Conservation (phyloP, 2,329 filamentous ascomycete species). For the Exophiala dermatitidis region DNA sequence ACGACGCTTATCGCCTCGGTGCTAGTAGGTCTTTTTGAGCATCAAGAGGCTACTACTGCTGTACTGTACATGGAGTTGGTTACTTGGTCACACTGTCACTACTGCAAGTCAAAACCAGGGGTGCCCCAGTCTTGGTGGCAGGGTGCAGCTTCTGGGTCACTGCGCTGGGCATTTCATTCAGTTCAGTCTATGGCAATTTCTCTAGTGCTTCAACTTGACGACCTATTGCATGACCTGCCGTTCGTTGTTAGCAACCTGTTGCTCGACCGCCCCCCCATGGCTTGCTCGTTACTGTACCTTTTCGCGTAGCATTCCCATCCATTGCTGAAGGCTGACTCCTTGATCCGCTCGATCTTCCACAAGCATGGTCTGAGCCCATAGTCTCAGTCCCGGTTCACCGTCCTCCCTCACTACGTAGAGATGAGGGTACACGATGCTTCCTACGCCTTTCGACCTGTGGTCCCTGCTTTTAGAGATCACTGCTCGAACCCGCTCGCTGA, state of each 20-base stretch:
- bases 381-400: constrained; percentile 85
- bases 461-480: constrained; percentile 90
- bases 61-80: too few species aligned
- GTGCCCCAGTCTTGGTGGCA: not conserved
- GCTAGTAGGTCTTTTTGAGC: too few species aligned
- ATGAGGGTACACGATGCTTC: constrained; percentile 86
- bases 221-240: constrained; percentile 21
- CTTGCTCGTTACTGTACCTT: constrained; percentile 58
- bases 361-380: constrained; percentile 94
- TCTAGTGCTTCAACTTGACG: constrained; percentile 1
- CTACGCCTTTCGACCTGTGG: constrained; percentile 76
- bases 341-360: constrained; percentile 94
- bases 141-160: not conserved
- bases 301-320: constrained; percentile 84
- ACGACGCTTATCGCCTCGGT: too few species aligned
- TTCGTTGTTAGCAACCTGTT: constrained; percentile 8
- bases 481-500: constrained; percentile 86
- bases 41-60: not conserved
- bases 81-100: too few species aligned
- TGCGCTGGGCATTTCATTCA: not conserved
- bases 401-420: constrained; percentile 92
- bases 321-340: constrained; percentile 85
- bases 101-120: not conserved
- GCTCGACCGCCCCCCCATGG: not conserved
- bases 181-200: constrained; percentile 11